Conservation (phyloP, 2,329 filamentous ascomycete genomes). For the Raffaelea deltoideospora region DNA sequence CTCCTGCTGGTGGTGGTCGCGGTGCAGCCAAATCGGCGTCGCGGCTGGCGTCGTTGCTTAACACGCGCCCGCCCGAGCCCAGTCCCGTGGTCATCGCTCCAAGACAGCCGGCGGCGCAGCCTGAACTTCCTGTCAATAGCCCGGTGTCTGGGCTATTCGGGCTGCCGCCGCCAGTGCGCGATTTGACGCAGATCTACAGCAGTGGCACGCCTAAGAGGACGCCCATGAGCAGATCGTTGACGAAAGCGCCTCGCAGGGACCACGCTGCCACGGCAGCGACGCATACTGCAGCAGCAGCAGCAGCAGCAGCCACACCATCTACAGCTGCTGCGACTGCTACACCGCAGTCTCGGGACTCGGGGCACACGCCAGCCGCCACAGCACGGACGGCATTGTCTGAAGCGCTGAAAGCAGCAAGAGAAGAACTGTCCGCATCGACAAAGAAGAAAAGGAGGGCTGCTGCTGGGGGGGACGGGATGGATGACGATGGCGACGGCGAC, state of each 20-base stretch:
- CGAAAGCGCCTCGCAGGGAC: too few species aligned
- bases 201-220: too few species aligned
- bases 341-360: too few species aligned
- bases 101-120: neutral
- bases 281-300: neutral
- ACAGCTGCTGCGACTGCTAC: too few species aligned
- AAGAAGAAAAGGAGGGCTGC: too few species aligned
- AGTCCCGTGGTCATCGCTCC: conserved; percentile 3
- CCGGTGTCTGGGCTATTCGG: conserved; percentile 3
- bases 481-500: too few species aligned
- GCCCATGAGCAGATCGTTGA: too few species aligned
- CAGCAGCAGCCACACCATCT: too few species aligned
- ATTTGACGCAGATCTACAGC: too few species aligned
- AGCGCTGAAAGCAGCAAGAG: neutral
- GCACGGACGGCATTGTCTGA: neutral
- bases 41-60: conserved; percentile 6
- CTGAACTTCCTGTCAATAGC: too few species aligned
- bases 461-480: too few species aligned
- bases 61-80: conserved; percentile 5
- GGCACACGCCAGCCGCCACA: neutral
- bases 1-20: neutral
- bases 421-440: conserved; percentile 1
- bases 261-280: neutral
- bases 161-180: conserved; percentile 5
- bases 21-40: neutral